phyloP scores from a whole-genome alignment of 495 filamentous ascomycete species.

The Jackrogersella multiformis region DNA sequence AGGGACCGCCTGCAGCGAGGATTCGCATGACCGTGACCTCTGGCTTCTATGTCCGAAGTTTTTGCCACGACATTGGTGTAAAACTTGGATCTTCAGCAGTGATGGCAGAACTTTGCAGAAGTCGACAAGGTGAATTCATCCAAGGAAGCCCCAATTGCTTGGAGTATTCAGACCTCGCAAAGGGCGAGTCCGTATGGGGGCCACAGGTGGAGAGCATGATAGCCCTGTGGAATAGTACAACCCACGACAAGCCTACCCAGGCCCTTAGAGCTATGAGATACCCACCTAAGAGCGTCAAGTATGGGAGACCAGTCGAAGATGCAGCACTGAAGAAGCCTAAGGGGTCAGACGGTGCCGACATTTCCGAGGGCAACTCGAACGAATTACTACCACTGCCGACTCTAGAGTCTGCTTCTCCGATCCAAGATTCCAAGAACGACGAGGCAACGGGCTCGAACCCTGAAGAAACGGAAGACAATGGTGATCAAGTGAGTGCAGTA shows the following conservation, averaged over 20 bases:
- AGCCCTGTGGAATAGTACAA: conserved; percentile 60
- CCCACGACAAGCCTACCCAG: conserved; percentile 11
- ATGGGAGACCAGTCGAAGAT: neutral
- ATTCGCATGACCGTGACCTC: conserved; percentile 93
- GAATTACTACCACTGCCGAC: neutral
- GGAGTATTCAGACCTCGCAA: conserved; percentile 80
- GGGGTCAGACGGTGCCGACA: neutral
- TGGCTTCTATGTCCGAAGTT: conserved; percentile 95
- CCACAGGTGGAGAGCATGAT: conserved; percentile 75
- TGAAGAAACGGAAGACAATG: neutral
- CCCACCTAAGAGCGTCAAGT: neutral
- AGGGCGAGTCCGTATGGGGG: conserved; percentile 84
- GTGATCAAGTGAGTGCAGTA: neutral
- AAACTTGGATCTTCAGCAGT: conserved; percentile 81
- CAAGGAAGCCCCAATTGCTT: conserved; percentile 73
- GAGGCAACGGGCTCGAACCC: neutral
- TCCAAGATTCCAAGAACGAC: conserved; percentile 3
- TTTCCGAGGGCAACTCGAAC: neutral
- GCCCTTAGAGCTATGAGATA: conserved; percentile 24
- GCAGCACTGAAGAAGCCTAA: neutral
- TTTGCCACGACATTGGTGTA: conserved; percentile 90
- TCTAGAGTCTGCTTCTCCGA: conserved; percentile 13
- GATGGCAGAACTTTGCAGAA: conserved; percentile 86
- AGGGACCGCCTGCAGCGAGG: conserved; percentile 75
- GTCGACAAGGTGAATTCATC: conserved; percentile 80